A percentile compares a stretch with the other conserved stretches of the same genome.
Conservation (phyloP, 192 early-diverging fungal genomes). For the Gamsiella multidivaricata region DNA sequence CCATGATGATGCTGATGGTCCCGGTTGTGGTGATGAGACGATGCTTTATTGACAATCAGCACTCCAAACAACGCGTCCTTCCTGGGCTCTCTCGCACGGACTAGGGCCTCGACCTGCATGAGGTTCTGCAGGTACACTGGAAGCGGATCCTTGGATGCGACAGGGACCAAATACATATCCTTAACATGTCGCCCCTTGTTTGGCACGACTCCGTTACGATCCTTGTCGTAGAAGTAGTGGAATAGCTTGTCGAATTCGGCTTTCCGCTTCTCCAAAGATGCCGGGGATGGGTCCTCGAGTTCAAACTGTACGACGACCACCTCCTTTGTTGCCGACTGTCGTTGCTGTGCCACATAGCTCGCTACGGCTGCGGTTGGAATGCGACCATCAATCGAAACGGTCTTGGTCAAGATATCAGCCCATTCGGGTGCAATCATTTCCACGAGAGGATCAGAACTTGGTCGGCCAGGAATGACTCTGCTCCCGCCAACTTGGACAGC, state of each 20-base stretch:
- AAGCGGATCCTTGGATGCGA: slow-evolving; percentile 61
- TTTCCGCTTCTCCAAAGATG: slow-evolving; percentile 7
- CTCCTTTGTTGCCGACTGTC: slow-evolving; percentile 65
- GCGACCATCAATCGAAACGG: slow-evolving; percentile 73
- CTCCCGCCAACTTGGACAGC: slow-evolving; percentile 72
- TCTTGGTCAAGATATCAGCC: slow-evolving; percentile 67
- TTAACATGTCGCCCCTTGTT: slow-evolving; percentile 71
- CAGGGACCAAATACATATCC: slow-evolving; percentile 81
- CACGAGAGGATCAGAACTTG: neutral
- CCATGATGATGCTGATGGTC: slow-evolving; percentile 8
- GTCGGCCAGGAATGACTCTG: slow-evolving; percentile 42
- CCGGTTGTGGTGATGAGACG: slow-evolving; percentile 23
- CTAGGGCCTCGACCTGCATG: slow-evolving; percentile 45
- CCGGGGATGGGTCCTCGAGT: slow-evolving; percentile 16
- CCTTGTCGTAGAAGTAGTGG: slow-evolving; percentile 68
- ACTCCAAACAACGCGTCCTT: slow-evolving; percentile 69
- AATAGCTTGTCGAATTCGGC: slow-evolving; percentile 64
- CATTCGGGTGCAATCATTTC: slow-evolving; percentile 55
- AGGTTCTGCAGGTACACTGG: slow-evolving; percentile 68
- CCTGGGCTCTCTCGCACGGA: slow-evolving; percentile 11
- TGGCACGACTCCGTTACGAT: slow-evolving; percentile 77
- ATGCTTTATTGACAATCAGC: slow-evolving; percentile 64
- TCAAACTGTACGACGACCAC: slow-evolving; percentile 72
- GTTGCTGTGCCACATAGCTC: slow-evolving; percentile 68
- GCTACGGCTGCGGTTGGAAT: slow-evolving; percentile 61